Conservation (phyloP, 192 early-diverging fungal genomes). For the Allomyces javanicus region DNA sequence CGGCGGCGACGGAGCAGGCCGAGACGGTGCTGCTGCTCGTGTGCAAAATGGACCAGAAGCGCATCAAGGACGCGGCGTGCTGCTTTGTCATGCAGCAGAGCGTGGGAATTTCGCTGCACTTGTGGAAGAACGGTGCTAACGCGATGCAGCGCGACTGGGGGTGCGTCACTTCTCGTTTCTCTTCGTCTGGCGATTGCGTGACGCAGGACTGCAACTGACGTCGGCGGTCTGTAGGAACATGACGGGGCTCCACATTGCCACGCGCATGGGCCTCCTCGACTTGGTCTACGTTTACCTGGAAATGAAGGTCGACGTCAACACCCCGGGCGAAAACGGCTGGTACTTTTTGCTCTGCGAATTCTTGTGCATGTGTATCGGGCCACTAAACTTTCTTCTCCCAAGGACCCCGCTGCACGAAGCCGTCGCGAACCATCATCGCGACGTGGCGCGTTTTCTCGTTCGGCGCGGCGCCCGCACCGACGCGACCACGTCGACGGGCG, state of each 20-base stretch:
- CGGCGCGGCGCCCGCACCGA: not conserved
- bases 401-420: not conserved
- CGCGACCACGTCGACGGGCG: not conserved
- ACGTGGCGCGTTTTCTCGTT: not conserved
- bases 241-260: slow-evolving; percentile 1
- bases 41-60: not conserved
- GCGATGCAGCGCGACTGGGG: not conserved
- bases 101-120: not conserved
- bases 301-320: slow-evolving; percentile 1
- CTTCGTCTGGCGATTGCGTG: too few relatives aligned
- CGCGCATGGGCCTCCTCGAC: not conserved
- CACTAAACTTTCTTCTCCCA: too few relatives aligned
- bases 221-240: not conserved
- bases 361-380: too few relatives aligned
- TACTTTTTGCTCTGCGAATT: too few relatives aligned
- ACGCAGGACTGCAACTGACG: not conserved
- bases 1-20: not conserved
- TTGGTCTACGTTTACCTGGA: slow-evolving; percentile 1
- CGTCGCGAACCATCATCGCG: not conserved
- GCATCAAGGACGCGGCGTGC: not conserved
- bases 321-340: slow-evolving; percentile 1
- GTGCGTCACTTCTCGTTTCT: not conserved
- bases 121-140: not conserved
- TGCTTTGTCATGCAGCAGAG: slow-evolving; percentile 1
- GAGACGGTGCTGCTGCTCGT: not conserved